phyloP scores from a whole-genome alignment of 257 asterid species.

The Scutellaria galericulata region DNA sequence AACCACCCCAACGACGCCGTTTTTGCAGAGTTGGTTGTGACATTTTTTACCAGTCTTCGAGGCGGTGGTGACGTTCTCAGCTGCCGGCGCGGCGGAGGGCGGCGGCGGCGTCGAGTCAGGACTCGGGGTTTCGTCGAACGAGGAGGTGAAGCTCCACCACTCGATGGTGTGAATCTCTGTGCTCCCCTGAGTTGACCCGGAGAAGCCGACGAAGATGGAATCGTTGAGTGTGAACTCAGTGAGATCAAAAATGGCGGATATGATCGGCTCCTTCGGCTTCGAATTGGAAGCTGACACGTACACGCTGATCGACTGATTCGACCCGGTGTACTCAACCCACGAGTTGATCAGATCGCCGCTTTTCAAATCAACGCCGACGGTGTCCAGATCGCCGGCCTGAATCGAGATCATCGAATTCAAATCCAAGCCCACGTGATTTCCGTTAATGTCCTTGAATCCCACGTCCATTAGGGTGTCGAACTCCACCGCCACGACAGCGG shows the following conservation, averaged over 20 bases:
- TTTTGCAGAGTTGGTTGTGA: conserved; percentile 59
- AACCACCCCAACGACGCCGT: conserved; percentile 72
- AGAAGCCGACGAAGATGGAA: conserved; percentile 71
- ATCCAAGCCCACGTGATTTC: conserved; percentile 91
- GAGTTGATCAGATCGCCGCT: conserved; percentile 78
- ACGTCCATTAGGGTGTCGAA: conserved; percentile 86
- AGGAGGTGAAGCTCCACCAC: conserved; percentile 89
- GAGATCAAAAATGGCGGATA: conserved; percentile 59
- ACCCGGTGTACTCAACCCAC: conserved; percentile 84
- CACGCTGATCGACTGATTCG: conserved; percentile 47
- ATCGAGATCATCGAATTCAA: conserved; percentile 71
- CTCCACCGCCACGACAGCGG: conserved; percentile 74
- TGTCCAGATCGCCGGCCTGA: conserved; percentile 56
- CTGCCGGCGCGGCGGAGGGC: conserved; percentile 48
- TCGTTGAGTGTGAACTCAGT: conserved; percentile 48
- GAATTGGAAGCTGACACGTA: conserved; percentile 65
- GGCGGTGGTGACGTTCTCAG: conserved; percentile 35
- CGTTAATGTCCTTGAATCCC: conserved; percentile 69
- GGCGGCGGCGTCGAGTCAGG: conserved; percentile 54
- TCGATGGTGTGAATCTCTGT: conserved; percentile 78
- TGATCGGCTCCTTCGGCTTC: conserved; percentile 70
- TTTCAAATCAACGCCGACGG: conserved; percentile 58
- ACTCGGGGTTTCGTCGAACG: conserved; percentile 55
- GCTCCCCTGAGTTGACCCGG: conserved; percentile 95
- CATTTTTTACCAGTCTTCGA: conserved; percentile 47